Evolutionary conservation across 2,329 filamentous ascomycete species (phyloP).

Genomic region (Trichophyton simii): DNA sequence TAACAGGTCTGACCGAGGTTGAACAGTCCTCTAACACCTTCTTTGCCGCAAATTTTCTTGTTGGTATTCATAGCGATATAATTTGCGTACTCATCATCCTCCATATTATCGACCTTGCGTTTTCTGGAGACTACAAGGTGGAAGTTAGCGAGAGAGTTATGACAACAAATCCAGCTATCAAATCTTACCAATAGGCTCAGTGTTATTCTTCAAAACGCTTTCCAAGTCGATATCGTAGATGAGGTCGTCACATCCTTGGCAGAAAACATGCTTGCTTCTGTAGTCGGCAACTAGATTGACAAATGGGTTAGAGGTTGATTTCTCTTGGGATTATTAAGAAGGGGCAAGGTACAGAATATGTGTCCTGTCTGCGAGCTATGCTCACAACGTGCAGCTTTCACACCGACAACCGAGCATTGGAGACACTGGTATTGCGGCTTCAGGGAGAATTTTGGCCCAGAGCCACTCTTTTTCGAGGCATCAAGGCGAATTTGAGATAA

Average conservation of each 20-base stretch:
- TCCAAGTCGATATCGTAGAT: conserved; percentile 32
- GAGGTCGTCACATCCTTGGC: conserved; percentile 30
- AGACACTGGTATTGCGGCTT: conserved; percentile 31
- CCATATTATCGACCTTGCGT: conserved; percentile 21
- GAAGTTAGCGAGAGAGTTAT: not conserved
- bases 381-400: conserved; percentile 21
- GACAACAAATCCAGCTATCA: not conserved
- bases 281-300: conserved; percentile 28
- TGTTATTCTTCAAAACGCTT: conserved; percentile 19
- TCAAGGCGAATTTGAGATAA: conserved; percentile 17
- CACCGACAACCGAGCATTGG: conserved; percentile 24
- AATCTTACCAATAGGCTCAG: conserved; percentile 1
- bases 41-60: conserved; percentile 69
- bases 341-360: conserved; percentile 26
- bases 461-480: conserved; percentile 14
- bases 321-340: not conserved
- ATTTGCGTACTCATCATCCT: conserved; percentile 52
- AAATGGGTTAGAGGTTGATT: conserved; percentile 9
- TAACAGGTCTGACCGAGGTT: conserved; percentile 99
- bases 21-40: conserved; percentile 81
- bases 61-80: conserved; percentile 69
- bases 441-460: conserved; percentile 19
- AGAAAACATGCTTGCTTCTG: conserved; percentile 28
- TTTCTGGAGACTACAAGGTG: conserved; percentile 19
- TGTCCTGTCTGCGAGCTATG: conserved; percentile 30